Percentiles rank a stretch among this genome's conserved stretches.
These are phyloP conservation scores for Cyanophora paradoxa DNA, from an alignment of 78 protist species.

Conservation along the genomic window DNA sequence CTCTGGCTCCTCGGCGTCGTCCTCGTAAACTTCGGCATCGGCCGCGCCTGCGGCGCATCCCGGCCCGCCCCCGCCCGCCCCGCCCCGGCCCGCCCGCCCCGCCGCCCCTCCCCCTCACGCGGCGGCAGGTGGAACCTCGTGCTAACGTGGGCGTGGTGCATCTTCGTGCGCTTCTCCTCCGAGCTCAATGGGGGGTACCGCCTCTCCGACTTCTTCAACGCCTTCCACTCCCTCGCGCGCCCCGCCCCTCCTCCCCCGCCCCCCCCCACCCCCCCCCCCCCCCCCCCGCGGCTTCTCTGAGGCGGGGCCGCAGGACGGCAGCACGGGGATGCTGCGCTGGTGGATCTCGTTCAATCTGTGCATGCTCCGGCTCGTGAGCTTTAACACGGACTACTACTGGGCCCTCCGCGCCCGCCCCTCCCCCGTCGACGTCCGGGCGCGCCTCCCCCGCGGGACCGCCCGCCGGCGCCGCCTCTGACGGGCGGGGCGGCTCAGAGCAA, in stretches of 20 bases:
- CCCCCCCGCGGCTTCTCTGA: background rate
- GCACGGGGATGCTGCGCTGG: conserved; percentile 11
- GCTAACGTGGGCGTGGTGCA: background rate
- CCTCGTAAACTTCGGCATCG: too few species aligned
- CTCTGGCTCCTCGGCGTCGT: too few species aligned
- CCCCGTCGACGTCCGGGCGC: background rate
- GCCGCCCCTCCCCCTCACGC: too few species aligned
- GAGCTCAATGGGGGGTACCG: too few species aligned
- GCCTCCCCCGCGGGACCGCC: too few species aligned
- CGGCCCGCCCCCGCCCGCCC: too few species aligned
- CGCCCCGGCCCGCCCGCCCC: too few species aligned
- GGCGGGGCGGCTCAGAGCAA: background rate
- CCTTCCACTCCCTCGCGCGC: background rate
- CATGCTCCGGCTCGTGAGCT: conserved; percentile 6
- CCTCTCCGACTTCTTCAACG: conserved; percentile 3
- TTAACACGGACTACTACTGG: conserved; percentile 11
- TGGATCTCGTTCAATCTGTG: conserved; percentile 1
- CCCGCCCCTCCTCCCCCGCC: too few species aligned
- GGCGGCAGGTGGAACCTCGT: background rate
- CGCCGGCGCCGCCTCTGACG: background rate
- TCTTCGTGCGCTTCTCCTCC: background rate
- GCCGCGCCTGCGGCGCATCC: too few species aligned
- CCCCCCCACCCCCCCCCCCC: too few species aligned
- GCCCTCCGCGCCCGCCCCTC: background rate
- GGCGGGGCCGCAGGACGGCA: background rate